Base-by-base conservation (phyloP, 345 rosid species). In the Linum trigynum region DNA sequence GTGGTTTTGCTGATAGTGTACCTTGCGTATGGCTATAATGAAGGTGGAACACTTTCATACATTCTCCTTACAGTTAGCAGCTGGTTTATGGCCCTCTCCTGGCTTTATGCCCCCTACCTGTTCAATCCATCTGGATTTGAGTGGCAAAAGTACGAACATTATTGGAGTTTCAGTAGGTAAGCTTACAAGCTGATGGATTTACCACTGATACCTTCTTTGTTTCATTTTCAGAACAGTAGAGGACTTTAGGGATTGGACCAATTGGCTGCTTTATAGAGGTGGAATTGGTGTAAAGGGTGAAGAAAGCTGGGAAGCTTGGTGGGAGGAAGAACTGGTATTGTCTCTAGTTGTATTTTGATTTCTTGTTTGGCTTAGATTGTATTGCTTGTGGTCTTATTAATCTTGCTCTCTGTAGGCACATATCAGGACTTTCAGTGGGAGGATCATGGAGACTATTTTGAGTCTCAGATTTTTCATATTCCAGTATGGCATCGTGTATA, bases 301-400 rank as follows among this genome's bases (percentile, higher is more conserved):
- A 69, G 95, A 94, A 77, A 94, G 99, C 78, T 94, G 99, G 99
- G 99, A 94, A 80, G 96, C 99, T 42, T 94, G 99, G 97, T 94
- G 99, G 99, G 99, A 94, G 63, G 96, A 94, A 65, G 97, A 94
- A 72, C 76, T 90, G 91, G 99, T 92, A 90, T 67, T 73, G 3
- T 38, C 67, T 61, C 4, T 36, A 4, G 64, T 67, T 70, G 50
- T 16, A 9, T 17, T 42, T 57, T 3, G 32, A 35, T 17, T 23
- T 36, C 6, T 35, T 38, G 38, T 14, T 55, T 63, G 55, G 14
- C 57, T 0, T 35, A n/a, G 55, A 4, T 14, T 42, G 1, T 16
- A 32, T 7, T 38, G 39, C 14, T 70, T 57, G 55, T 61, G 51
- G 39, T 66, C 39, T 7, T 45, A 14, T 23, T 55, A 45, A 23